Evolutionary conservation across 805 yeast species (phyloP), one percentile per base, ranked within the genome.

Genomic region (Lipomyces yamanashiensis): DNA sequence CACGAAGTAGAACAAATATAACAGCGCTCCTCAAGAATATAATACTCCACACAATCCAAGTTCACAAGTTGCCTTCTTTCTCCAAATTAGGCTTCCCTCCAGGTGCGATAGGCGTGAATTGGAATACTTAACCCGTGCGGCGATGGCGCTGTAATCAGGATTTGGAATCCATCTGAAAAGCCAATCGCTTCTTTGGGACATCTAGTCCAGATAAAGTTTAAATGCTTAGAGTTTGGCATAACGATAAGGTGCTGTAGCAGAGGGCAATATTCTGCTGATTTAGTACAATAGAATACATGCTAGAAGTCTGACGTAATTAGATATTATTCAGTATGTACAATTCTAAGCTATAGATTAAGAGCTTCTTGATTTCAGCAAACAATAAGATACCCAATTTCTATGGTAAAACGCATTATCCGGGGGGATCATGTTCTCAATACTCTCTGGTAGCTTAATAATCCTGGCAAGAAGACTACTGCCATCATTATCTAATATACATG

Each of bases 391-490:
- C 60, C 58, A 64, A 19, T 17, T 19, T 10, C 68, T 50, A n/a
- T 43, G 51, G 44, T 54, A 60, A 17, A 55, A 15, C 6, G 37
- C n/a, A n/a, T 40, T 43, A 15, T 56, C 60, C 12, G 47, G 7
- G 6, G 61, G 56, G 10, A 64, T 50, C 49, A 48, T n/a, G 4
- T n/a, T 19, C 43, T 66, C 69, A 21, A 64, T 23, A 9, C 34
- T 21, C 2, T 55, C 61, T 5, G 69, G 69, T 8, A 66, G 48
- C 33, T 61, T 62, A 23, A 68, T 19, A 1, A 64, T 50, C 21
- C 67, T 34, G 2, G 68, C 70, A 4, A 60, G 34, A 9, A 61
- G 47, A n/a, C 62, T 53, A 23, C 66, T 58, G 7, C 36, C 47
- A n/a, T 61, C 62, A 19, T 41, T 41, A 37, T 67, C 67, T 19